Evolutionary conservation across 371 early-diverging fungal genomes (phyloP).

Genomic region (Mortierella sp.): DNA sequence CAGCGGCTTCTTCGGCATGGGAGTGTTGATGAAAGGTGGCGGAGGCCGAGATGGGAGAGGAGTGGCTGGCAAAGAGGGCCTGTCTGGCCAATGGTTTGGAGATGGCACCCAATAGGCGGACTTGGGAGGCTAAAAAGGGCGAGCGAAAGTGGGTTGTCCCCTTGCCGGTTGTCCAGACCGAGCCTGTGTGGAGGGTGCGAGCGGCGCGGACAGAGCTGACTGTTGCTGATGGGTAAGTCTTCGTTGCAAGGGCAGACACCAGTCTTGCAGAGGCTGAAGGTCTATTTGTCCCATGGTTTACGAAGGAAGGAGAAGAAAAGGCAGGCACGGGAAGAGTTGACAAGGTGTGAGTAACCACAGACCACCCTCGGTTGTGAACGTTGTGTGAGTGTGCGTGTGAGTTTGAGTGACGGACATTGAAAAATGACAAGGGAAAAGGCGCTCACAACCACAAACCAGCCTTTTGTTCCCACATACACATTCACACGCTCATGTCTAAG

Average conservation of each 20-base stretch:
- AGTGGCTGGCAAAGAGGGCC: slow-evolving; percentile 46
- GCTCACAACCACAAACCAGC: not conserved
- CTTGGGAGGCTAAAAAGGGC: slow-evolving; percentile 16
- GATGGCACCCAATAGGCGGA: slow-evolving; percentile 38
- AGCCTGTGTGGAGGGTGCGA: slow-evolving; percentile 24
- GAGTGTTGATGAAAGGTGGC: slow-evolving; percentile 30
- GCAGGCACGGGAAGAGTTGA: not conserved
- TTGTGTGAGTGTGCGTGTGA: not conserved
- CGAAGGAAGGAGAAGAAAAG: not conserved
- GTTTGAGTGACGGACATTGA: slow-evolving; percentile 3
- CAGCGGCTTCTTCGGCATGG: slow-evolving; percentile 14
- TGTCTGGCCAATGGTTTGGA: slow-evolving; percentile 42
- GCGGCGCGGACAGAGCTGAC: slow-evolving; percentile 2
- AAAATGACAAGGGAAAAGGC: not conserved
- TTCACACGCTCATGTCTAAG: not conserved
- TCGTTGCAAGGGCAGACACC: slow-evolving; percentile 13
- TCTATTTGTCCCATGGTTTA: slow-evolving; percentile 3
- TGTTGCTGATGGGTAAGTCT: not conserved
- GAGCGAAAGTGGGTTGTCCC: slow-evolving; percentile 5
- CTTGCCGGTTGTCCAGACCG: slow-evolving; percentile 17
- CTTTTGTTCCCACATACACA: not conserved
- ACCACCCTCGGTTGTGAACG: not conserved
- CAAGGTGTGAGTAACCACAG: not conserved
- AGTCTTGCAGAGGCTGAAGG: slow-evolving; percentile 35
- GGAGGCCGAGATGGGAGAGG: slow-evolving; percentile 44